phyloP scores from a whole-genome alignment of 2,329 filamentous ascomycete species.

The Mollisiaceae sp. region DNA sequence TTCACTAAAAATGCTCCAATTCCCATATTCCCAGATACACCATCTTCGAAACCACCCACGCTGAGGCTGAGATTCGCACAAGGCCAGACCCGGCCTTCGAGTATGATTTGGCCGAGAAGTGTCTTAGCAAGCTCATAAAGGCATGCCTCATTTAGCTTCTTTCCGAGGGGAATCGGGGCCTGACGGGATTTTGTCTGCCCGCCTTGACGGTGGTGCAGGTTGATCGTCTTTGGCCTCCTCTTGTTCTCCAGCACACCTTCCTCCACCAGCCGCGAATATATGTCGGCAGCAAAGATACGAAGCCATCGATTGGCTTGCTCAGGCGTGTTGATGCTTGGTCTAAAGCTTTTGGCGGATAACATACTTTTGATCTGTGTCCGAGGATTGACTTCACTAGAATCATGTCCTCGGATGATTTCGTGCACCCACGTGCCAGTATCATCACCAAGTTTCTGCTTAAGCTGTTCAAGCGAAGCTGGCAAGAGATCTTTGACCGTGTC shows the following conservation, averaged over 20 bases:
- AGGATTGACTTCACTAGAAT: slow-evolving; percentile 86
- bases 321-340: slow-evolving; percentile 76
- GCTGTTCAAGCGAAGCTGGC: slow-evolving; percentile 71
- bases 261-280: slow-evolving; percentile 86
- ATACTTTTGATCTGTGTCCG: slow-evolving; percentile 96
- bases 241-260: slow-evolving; percentile 89
- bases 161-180: slow-evolving; percentile 77
- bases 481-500: slow-evolving; percentile 80
- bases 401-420: slow-evolving; percentile 82
- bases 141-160: slow-evolving; percentile 70
- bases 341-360: slow-evolving; percentile 94
- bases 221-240: slow-evolving; percentile 83
- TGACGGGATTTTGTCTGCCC: slow-evolving; percentile 77
- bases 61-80: slow-evolving; percentile 89
- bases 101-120: slow-evolving; percentile 76
- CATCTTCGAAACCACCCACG: slow-evolving; percentile 92
- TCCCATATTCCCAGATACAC: slow-evolving; percentile 79
- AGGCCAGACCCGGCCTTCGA: slow-evolving; percentile 84
- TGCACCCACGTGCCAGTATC: slow-evolving; percentile 88
- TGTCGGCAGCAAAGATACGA: slow-evolving; percentile 88
- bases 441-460: slow-evolving; percentile 79
- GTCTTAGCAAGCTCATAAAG: slow-evolving; percentile 79
- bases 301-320: slow-evolving; percentile 88
- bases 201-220: slow-evolving; percentile 79
- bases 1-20: slow-evolving; percentile 87